Evolutionary conservation across 495 filamentous ascomycete genomes (phyloP), one percentile per base, ranked within the genome.

Genomic region (Cercophora newfieldiana): DNA sequence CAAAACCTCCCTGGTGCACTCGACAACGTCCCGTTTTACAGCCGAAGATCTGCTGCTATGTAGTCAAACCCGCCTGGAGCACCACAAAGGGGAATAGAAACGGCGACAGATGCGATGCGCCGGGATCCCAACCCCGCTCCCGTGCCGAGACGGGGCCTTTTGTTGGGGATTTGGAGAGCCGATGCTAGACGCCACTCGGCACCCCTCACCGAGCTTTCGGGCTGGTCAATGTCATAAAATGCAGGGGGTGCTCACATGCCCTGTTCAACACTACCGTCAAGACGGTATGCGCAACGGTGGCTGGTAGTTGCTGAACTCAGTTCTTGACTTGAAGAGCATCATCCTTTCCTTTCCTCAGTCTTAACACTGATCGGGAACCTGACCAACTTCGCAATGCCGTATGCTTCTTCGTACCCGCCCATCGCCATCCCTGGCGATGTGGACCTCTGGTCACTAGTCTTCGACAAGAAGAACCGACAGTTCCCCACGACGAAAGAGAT

Each of bases 361-460:
- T 1, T 7, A 19, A 1, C 22, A 57, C 25, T 0, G 26, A 53
- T 47, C 31, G 33, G 33, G 3, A 16, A 22, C 30, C 30, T 7
- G 6, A 12, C 44, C 37, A 25, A 16, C 19, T 24, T 44, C 69
- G 71, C 63, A 48, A 90, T 90, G 83, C 85, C 88, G 63, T 73
- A 79, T 54, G 70, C 82, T 63, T 88, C 87, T 1, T 75, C 79
- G 48, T 90, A 85, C 71, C 80, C 82, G 2, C 69, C 73, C 0
- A 58, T 93, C 33, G 77, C 84, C 50, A 87, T 94, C 53, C 92
- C 92, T 0, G 69, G 83, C 29, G 37, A 44, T 44, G 66, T 86
- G 51, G 92, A 94, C 73, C 64, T 97, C 22, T 95, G 88, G 87
- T 80, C 81, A 0, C 89, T 96, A 54, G 73, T 98, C 8, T 94